These are phyloP conservation scores for Ogataea trehaloabstinens DNA, from an alignment of 805 yeast genomes.

Conservation along the genomic window DNA sequence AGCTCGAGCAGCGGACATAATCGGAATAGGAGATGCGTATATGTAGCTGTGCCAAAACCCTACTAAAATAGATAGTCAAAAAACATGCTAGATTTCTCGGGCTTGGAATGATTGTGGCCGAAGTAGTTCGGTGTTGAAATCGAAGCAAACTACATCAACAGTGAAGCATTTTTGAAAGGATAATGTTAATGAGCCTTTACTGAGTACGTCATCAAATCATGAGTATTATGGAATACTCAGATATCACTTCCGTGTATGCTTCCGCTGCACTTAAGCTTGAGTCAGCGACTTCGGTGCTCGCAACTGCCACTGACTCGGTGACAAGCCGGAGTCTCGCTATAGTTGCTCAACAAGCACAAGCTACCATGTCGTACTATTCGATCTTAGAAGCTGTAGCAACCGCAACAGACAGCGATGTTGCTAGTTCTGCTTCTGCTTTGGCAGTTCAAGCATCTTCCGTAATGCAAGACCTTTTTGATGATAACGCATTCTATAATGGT, in stretches of 20 bases:
- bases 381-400: constrained; percentile 24
- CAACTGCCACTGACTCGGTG: constrained; percentile 13
- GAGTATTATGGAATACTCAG: constrained; percentile 2
- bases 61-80: too few relatives aligned
- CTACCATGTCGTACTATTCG: constrained; percentile 29
- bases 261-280: constrained; percentile 13
- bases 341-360: constrained; percentile 20
- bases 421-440: constrained; percentile 12
- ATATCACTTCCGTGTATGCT: constrained; percentile 8
- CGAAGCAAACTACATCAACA: too few relatives aligned
- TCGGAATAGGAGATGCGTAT: too few relatives aligned
- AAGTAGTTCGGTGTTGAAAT: too few relatives aligned
- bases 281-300: constrained; percentile 13
- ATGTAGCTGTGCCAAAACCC: too few relatives aligned
- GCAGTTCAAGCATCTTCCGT: constrained; percentile 24
- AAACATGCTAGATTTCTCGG: too few relatives aligned
- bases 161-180: too few relatives aligned
- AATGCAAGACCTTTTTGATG: constrained; percentile 15
- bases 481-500: constrained; percentile 34
- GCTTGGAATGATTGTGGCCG: too few relatives aligned
- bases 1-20: too few relatives aligned
- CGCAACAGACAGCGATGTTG: constrained; percentile 17
- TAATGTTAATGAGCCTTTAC: too few relatives aligned
- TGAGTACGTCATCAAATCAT: too few relatives aligned
- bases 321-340: constrained; percentile 3